Base-by-base conservation (phyloP, 164 flowering plant genomes). In the Paratinospora sagittata region DNA sequence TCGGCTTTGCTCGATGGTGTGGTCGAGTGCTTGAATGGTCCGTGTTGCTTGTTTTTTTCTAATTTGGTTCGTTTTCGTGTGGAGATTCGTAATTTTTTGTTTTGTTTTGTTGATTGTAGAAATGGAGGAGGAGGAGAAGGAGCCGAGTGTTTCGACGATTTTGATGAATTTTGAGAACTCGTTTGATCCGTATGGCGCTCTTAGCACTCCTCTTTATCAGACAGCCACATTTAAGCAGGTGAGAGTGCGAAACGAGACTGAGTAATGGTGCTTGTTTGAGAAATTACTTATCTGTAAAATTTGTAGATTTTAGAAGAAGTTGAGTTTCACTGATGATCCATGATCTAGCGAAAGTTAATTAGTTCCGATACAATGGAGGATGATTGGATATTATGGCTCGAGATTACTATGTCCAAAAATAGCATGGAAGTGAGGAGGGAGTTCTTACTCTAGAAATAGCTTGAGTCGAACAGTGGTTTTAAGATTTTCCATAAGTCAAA, bases 211-310 rank as follows among this genome's bases (percentile, higher is more conserved):
- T 34, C 84, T 95, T 68, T 96, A 96, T 76, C 98, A 92, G 69
- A 93, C 99, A 33, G 97, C 99, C 37, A 96, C 99, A 39, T 96
- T 93, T 82, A 96, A 96, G 86, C 99, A 93, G 92, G 98, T 89
- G 74, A 66, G 27, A 52, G 2, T 21, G 27, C 55, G 17, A 16
- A 8, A 61, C 26, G 11, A 8, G 61, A 12, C 43, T 39, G 7
- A 39, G 43, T 4, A 27, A 26, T 63, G 36, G 0, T 3, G 37
- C 16, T n/a, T 62, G 65, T 62, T 24, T 23, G 30, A 39, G 43
- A 39, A 39, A 39, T 39, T 39, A 11, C n/a, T n/a, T n/a, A n/a
- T n/a, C n/a, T n/a, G n/a, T n/a, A n/a, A n/a, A n/a, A n/a, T n/a
- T n/a, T n/a, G n/a, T n/a, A n/a, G n/a, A n/a, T n/a, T n/a, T n/a